Evolutionary conservation across 495 filamentous ascomycete species (phyloP), one percentile per base, ranked within the genome.

Genomic region (Talaromyces stipitatus): DNA sequence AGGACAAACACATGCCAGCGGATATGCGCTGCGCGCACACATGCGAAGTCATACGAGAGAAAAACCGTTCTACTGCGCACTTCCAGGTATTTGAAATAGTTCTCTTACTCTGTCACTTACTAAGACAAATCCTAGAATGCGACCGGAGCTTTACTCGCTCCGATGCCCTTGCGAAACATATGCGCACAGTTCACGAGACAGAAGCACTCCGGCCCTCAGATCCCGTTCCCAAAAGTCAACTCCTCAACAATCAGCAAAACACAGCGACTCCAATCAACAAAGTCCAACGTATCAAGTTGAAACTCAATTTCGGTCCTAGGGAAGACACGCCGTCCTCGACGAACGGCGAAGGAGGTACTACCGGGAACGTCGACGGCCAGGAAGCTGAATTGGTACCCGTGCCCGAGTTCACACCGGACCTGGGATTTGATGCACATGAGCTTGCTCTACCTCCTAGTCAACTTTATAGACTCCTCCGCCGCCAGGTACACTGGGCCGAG

Each of bases 171-270:
- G 91, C 94, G 5, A 98, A 98, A 68, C 94, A 98, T 69, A 96
- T 97, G 90, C 87, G 94, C 67, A 97, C 94, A 28, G 94, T 98
- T 27, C 94, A 98, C 72, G 95, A 98, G 71, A 96, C 91, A 33
- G 95, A 97, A 70, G 87, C 90, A 4, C 78, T 96, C 4, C 87
- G 91, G 5, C 89, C 89, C 5, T 87, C 86, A n/a, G 91, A 95
- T 64, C 86, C 90, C 4, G 87, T 92, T 18, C 87, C 89, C 2
- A 92, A 89, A 70, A 82, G 85, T 46, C 85, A 86, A 77, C 84
- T 71, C n/a, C 63, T 65, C 57, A 70, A 68, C 59, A 62, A 64
- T 48, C 54, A 54, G 14, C 62, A 62, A 52, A 62, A 62, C 30
- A 60, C 63, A 16, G 66, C 67, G n/a, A 79, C 78, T 4, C 75